Percentiles rank a stretch among this genome's conserved stretches.
These are phyloP conservation scores for Hymenotorrendiella dingleyae DNA, from an alignment of 2,329 filamentous ascomycete species.

Conservation along the genomic window DNA sequence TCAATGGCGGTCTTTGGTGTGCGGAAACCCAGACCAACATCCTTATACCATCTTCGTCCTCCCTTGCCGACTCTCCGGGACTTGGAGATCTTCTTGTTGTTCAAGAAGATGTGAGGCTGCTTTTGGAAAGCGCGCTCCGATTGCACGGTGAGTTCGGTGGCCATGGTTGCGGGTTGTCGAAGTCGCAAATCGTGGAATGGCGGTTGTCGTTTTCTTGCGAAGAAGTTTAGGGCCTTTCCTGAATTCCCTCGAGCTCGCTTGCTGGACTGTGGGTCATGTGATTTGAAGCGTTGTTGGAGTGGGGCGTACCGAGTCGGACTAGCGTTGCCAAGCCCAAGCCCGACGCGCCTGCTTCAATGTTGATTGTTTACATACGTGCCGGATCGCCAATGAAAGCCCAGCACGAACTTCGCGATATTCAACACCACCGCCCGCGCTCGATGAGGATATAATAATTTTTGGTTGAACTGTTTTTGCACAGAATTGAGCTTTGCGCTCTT, in stretches of 20 bases:
- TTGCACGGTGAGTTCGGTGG: slow-evolving; percentile 98
- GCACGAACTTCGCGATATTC: not conserved
- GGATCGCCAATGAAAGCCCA: slow-evolving; percentile 1
- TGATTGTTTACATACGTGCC: slow-evolving; percentile 12
- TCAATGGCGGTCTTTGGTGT: slow-evolving; percentile 99
- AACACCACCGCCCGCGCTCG: slow-evolving; percentile 2
- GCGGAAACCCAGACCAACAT: slow-evolving; percentile 98
- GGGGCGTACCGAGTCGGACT: too few relatives aligned
- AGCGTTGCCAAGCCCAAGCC: not conserved
- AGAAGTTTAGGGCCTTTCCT: slow-evolving; percentile 10
- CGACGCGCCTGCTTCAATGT: slow-evolving; percentile 12
- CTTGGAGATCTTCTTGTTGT: slow-evolving; percentile 87
- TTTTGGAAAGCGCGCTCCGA: slow-evolving; percentile 99
- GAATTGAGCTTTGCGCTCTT: slow-evolving; percentile 15
- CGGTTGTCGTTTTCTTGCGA: slow-evolving; percentile 8
- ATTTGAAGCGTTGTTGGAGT: not conserved
- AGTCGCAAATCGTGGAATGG: slow-evolving; percentile 24
- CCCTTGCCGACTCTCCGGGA: slow-evolving; percentile 81
- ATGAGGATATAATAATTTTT: not conserved
- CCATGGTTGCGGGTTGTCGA: slow-evolving; percentile 53
- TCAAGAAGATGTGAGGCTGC: slow-evolving; percentile 99
- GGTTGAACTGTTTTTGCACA: too few relatives aligned
- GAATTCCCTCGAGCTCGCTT: slow-evolving; percentile 14
- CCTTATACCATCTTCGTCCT: slow-evolving; percentile 97
- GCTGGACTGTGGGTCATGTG: not conserved